Conservation (phyloP, 2,329 filamentous ascomycete species). For the Fusarium zealandicum region DNA sequence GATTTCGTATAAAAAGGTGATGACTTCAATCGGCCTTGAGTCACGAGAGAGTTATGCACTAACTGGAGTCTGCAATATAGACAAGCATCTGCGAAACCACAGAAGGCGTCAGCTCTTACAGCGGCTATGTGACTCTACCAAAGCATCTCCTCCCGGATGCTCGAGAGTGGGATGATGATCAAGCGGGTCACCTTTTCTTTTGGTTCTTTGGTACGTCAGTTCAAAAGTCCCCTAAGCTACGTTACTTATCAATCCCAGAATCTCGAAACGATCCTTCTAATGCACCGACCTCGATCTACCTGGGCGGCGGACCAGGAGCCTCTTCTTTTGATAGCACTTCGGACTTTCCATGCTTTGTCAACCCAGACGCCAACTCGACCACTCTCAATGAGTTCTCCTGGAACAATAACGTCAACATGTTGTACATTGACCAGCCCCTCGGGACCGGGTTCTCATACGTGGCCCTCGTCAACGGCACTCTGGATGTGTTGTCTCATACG, state of each 20-base stretch:
- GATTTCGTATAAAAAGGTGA: conserved; percentile 38
- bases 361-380: conserved; percentile 59
- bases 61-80: background rate
- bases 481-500: conserved; percentile 54
- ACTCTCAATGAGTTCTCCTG: conserved; percentile 65
- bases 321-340: conserved; percentile 68
- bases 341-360: conserved; percentile 57
- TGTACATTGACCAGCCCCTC: conserved; percentile 66
- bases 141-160: conserved; percentile 41
- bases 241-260: conserved; percentile 15
- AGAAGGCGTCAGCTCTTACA: conserved; percentile 29
- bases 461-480: conserved; percentile 57
- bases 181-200: conserved; percentile 49
- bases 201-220: conserved; percentile 49
- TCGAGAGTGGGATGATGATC: conserved; percentile 17
- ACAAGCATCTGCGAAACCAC: conserved; percentile 39
- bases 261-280: conserved; percentile 42
- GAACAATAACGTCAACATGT: conserved; percentile 58
- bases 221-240: no score
- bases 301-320: conserved; percentile 69
- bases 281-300: conserved; percentile 57
- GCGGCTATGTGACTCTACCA: conserved; percentile 36
- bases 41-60: background rate
- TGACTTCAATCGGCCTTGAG: background rate
- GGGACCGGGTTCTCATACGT: conserved; percentile 69